phyloP scores from a whole-genome alignment of 176 grass and related monocot genomes.

The Avena eriantha region DNA sequence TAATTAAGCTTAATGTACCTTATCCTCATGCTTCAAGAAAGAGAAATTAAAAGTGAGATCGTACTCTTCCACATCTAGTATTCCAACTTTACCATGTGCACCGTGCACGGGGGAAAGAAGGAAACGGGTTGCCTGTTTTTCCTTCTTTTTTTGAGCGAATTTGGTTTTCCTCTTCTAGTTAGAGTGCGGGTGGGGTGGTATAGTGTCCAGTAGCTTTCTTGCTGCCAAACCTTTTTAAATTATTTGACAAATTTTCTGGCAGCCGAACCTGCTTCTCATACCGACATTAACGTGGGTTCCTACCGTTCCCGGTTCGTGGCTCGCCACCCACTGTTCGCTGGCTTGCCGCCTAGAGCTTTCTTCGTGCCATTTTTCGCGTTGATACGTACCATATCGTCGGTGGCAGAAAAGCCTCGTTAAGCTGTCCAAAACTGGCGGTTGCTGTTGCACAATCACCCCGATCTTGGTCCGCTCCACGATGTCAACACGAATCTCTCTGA shows the following conservation, averaged over 20 bases:
- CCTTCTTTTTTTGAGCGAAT: background rate
- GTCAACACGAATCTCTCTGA: no score
- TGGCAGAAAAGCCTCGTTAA: background rate
- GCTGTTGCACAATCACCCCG: slow-evolving; percentile 20
- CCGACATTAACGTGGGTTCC: background rate
- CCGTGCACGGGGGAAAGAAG: background rate
- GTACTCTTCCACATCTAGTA: background rate
- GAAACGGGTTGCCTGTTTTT: background rate
- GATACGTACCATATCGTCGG: background rate
- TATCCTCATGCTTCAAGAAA: background rate
- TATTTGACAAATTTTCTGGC: background rate
- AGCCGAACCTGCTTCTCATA: background rate
- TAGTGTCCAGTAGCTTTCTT: background rate
- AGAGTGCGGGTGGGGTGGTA: background rate
- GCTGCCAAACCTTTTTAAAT: background rate
- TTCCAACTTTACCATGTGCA: background rate
- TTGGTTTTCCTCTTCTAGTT: background rate
- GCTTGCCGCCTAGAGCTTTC: background rate
- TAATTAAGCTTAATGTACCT: no score
- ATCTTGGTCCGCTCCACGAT: background rate
- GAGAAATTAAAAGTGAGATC: background rate
- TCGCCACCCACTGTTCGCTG: background rate
- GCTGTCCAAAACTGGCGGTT: background rate
- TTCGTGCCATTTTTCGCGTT: background rate
- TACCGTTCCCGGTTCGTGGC: background rate